Percentiles rank a stretch among this genome's conserved stretches.
phyloP scores from a whole-genome alignment of 768 basidiomycete genomes.

The Rhodosporidiobolus odoratus region DNA sequence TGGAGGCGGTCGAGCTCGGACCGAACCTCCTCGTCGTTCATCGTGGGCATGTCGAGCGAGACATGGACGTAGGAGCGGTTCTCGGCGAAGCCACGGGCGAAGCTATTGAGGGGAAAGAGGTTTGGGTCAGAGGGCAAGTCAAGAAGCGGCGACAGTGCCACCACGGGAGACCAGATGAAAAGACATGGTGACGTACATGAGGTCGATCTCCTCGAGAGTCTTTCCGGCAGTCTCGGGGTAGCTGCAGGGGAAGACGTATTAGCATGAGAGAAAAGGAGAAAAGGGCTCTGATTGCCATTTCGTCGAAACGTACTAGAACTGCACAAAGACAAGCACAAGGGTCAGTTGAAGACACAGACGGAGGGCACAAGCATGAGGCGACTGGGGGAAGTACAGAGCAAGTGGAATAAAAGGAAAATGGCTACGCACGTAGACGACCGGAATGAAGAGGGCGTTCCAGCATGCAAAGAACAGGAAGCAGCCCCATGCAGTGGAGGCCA shows the following conservation, averaged over 20 bases:
- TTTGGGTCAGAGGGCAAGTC: background rate
- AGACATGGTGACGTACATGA: slow-evolving; percentile 47
- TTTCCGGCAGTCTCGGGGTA: slow-evolving; percentile 32
- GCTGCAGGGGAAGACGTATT: background rate
- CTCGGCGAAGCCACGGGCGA: slow-evolving; percentile 45
- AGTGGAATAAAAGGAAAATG: background rate
- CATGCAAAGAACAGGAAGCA: slow-evolving; percentile 29
- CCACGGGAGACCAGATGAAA: no score
- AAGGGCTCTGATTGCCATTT: no score
- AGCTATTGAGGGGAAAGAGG: no score
- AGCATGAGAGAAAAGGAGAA: background rate
- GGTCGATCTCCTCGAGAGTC: slow-evolving; percentile 46
- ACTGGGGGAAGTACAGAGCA: background rate
- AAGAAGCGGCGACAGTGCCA: no score
- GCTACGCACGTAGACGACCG: slow-evolving; percentile 10
- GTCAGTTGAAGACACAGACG: background rate
- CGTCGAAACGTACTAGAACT: no score
- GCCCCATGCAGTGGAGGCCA: slow-evolving; percentile 1
- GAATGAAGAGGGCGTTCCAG: slow-evolving; percentile 29
- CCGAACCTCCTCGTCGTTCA: slow-evolving; percentile 1
- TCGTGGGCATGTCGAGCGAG: slow-evolving; percentile 7
- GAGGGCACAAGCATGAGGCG: background rate
- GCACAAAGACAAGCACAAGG: background rate
- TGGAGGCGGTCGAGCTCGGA: slow-evolving; percentile 22
- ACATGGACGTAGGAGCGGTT: slow-evolving; percentile 22